Evolutionary conservation across 106 monocot genomes (phyloP).

Genomic region (Phalaenopsis equestris): DNA sequence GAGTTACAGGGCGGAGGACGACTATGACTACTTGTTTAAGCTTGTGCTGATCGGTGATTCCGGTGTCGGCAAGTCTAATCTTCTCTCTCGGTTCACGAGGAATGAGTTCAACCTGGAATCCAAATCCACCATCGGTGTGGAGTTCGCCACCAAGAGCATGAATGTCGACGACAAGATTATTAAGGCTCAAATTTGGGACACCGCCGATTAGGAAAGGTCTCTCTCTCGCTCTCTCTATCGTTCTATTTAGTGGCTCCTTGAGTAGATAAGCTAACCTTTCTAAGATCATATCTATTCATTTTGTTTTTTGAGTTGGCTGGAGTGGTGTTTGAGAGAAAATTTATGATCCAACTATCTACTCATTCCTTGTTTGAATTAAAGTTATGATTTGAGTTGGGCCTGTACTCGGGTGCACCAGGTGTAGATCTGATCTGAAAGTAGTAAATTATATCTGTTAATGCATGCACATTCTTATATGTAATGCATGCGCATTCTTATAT

Average conservation of each 20-base stretch:
- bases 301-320: not conserved
- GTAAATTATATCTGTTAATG: too few species aligned
- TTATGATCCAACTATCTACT: too few species aligned
- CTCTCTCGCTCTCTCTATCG: too few species aligned
- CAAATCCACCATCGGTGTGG: slow-evolving; percentile 72
- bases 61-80: slow-evolving; percentile 47
- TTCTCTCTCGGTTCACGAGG: slow-evolving; percentile 53
- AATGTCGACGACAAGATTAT: slow-evolving; percentile 69
- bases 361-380: too few species aligned
- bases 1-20: slow-evolving; percentile 9
- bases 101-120: slow-evolving; percentile 87
- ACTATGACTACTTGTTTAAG: slow-evolving; percentile 38
- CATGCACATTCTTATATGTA: too few species aligned
- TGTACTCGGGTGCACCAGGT: too few species aligned
- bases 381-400: too few species aligned
- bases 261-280: not conserved
- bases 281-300: not conserved
- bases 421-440: too few species aligned
- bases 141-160: slow-evolving; percentile 60
- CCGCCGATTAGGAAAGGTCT: slow-evolving; percentile 81
- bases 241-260: not conserved
- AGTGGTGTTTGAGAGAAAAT: not conserved
- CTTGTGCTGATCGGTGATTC: slow-evolving; percentile 47
- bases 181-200: slow-evolving; percentile 96
- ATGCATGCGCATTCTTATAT: too few species aligned